Evolutionary conservation across 371 early-diverging fungal species (phyloP), one percentile per base, ranked within the genome.

Genomic region (Chytridiales sp.): DNA sequence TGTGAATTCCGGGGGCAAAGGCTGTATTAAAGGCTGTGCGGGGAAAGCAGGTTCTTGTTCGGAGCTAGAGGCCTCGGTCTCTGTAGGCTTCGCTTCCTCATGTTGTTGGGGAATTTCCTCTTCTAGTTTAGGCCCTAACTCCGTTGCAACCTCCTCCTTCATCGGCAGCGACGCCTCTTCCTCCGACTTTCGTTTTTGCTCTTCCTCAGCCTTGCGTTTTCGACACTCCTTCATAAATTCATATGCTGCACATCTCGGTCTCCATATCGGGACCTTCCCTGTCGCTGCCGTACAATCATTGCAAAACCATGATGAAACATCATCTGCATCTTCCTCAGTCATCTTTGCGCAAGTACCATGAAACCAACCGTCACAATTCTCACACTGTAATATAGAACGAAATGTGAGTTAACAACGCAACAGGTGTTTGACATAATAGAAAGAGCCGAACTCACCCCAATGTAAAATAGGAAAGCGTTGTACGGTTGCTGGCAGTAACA

Each of bases 331-430:
- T 9, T 56, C 59, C 47, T 66, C 69, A 17, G 67, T 46, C 1
- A 72, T 46, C 27, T 55, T 48, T 3, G 69, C 67, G 49, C 75
- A 75, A 5, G 48, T 52, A 4, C 68, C 62, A 36, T 70, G 70
- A 43, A 72, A 72, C 75, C 75, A 75, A 49, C 67, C 68, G 49
- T 75, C 72, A 54, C 75, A 75, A 19, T 31, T 60, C 30, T 75
- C 75, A 55, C 75, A 75, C 61, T 64, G 49, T 19, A 15, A 17
- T 13, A 27, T 27, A 21, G 6, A 27, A 6, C 9, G 13, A 15
- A 11, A 30, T 32, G 21, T 13, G 11, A 8, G n/a, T 11, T 6
- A 50, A 31, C 15, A 50, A 9, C 9, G 11, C 29, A n/a, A 3
- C 51, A 35, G 3, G 4, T 11, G 22, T 31, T 51, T 17, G 13